Base-by-base conservation (phyloP, 2,329 filamentous ascomycete species). In the Pezicula carpinea region DNA sequence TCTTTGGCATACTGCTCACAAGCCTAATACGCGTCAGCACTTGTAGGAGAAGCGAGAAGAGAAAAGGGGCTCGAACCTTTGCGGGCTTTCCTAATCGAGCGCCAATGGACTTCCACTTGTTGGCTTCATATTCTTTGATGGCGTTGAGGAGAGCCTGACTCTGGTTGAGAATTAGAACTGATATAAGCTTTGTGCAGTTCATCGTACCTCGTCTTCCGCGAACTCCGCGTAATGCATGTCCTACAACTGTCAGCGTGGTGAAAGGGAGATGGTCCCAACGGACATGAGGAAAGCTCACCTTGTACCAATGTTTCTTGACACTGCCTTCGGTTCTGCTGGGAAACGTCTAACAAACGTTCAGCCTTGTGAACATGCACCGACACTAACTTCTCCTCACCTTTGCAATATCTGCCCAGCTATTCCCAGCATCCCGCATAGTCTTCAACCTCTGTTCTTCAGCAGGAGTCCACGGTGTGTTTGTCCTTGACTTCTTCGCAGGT, bases 161-260 rank as follows among this genome's bases (percentile, higher is more conserved):
- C 61, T 64, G 53, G 44, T 54, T 55, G 46, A 59, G 55, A 54
- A 57, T 63, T 53, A 60, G 60, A 52, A 39, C 44, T 47, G 46
- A 47, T 34, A 43, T 23, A 31, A 38, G 41, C 26, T 29, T 43
- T 45, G 39, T 32, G 33, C 21, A 32, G 38, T 19, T 39, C 36
- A 35, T 29, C 32, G 66, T 78, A 95, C 89, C 82, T 96, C 93
- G 64, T 97, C 90, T 73, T 96, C 92, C 42, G 89, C 91, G 66
- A 99, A 97, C 65, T 97, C 93, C 55, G 93, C 93, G 66, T 97
- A 97, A 66, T 99, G 93, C 93, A 99, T 99, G 61, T 99, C 93
- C 88, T 93, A 61, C 51, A 49, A 38, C 23, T 26, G 47, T 55
- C 48, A 57, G 54, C 46, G 23, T 8, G 13, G 26, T 8, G 26